Evolutionary conservation across 768 basidiomycete species (phyloP), one percentile per base, ranked within the genome.

Genomic region (Hericium rajendrae): DNA sequence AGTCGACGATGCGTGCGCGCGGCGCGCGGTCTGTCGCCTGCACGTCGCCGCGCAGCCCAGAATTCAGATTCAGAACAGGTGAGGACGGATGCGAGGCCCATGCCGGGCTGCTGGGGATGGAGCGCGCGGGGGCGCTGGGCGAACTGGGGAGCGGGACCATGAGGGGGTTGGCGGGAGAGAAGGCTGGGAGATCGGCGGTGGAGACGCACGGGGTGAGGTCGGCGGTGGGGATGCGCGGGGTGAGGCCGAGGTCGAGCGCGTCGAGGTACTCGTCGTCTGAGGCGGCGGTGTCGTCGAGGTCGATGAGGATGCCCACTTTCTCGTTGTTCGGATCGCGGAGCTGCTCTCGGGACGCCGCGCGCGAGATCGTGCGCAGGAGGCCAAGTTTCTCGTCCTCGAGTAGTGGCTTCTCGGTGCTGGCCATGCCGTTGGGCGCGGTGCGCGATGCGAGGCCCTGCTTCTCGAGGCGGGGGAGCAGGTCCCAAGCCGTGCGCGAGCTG

Each of bases 1-100:
- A 76, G 64, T 89, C 87, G 61, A 72, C 73, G 22, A 72, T 68
- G 6, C 48, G 39, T 70, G 12, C 77, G 76, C 18, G 78, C 76
- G 51, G 72, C 63, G 70, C 73, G 59, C 59, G 67, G 62, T 49
- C 65, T 67, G 57, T 53, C 55, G 20, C 52, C 62, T 58, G 60
- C 15, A 61, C 61, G 13, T 57, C 57, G 32, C 15, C 20, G 24
- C 49, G 49, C 20, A 46, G 41, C 20, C 20, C 41, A 1, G 4
- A 4, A 4, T 20, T 16, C 2, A 24, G 24, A 6, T n/a, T 20
- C 15, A 24, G 22, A 8, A 6, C 49, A 4, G 49, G 49, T 1
- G 49, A 50, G 10, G 49, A 50, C 15, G 49, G 49, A 2, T 22
- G 49, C 1, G 54, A 46, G 13, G 52, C 55, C 58, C 56, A 57